Evolutionary conservation across 805 yeast species (phyloP).

Genomic region (Suhomyces vadensis): DNA sequence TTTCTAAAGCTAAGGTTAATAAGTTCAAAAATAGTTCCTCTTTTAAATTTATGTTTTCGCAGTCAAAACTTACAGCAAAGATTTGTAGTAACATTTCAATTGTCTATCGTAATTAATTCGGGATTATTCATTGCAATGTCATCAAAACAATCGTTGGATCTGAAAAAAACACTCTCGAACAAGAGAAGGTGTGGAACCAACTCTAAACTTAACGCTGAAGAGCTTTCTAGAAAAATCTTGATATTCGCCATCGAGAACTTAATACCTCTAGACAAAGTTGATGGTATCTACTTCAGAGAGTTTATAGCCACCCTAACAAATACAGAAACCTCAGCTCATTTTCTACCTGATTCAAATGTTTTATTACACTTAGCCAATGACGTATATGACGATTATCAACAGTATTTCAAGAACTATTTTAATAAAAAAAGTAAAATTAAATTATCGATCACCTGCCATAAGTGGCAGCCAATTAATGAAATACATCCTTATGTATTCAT

Average conservation of each 20-base stretch:
- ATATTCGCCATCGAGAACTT: conserved; percentile 22
- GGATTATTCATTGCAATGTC: too few relatives aligned
- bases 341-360: conserved; percentile 18
- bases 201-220: conserved; percentile 7
- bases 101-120: too few relatives aligned
- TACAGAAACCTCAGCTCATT: background rate
- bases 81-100: too few relatives aligned
- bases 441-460: conserved; percentile 22
- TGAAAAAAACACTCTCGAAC: background rate
- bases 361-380: conserved; percentile 20
- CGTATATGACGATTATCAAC: conserved; percentile 20
- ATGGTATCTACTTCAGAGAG: conserved; percentile 16
- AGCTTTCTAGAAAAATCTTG: conserved; percentile 10
- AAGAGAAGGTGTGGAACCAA: background rate
- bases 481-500: conserved; percentile 18
- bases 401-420: conserved; percentile 20
- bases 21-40: too few relatives aligned
- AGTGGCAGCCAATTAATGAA: conserved; percentile 17
- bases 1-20: too few relatives aligned
- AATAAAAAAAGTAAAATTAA: conserved; percentile 7
- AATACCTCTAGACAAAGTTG: conserved; percentile 19
- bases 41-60: too few relatives aligned
- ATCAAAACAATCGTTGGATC: background rate
- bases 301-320: conserved; percentile 11
- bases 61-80: too few relatives aligned